Evolutionary conservation across 768 basidiomycete species (phyloP).

Genomic region (Coprinopsis marcescibilis): DNA sequence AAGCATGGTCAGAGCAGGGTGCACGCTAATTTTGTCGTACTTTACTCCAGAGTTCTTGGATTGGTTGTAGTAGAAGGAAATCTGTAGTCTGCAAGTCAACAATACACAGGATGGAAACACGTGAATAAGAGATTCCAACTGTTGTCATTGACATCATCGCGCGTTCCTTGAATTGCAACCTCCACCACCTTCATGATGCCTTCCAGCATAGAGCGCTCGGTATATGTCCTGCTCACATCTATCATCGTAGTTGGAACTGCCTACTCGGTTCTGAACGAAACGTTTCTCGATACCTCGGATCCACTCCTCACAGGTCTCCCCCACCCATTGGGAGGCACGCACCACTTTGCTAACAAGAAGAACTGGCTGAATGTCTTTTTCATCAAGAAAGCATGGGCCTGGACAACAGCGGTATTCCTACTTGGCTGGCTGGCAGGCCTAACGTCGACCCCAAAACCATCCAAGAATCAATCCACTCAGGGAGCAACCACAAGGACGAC

Average conservation of each 20-base stretch:
- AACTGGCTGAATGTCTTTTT: conserved; percentile 82
- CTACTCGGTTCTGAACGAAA: conserved; percentile 57
- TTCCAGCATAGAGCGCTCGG: conserved; percentile 17
- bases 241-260: conserved; percentile 55
- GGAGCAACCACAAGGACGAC: neutral
- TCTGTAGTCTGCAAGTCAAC: neutral
- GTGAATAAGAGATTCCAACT: neutral
- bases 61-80: conserved; percentile 44
- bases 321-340: conserved; percentile 54
- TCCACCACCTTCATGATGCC: conserved; percentile 4
- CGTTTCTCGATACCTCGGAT: conserved; percentile 84
- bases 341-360: conserved; percentile 77
- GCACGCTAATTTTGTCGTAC: conserved; percentile 87
- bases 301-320: conserved; percentile 63
- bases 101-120: too few species aligned
- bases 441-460: conserved; percentile 35
- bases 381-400: conserved; percentile 89
- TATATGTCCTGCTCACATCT: conserved; percentile 36
- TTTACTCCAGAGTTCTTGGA: conserved; percentile 97
- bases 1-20: conserved; percentile 88
- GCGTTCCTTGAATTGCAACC: conserved; percentile 1
- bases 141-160: neutral
- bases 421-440: conserved; percentile 53
- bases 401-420: conserved; percentile 72
- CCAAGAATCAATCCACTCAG: neutral